These are phyloP conservation scores for Pythium chondricola DNA, from an alignment of 352 stramenopile genomes.

Conservation along the genomic window DNA sequence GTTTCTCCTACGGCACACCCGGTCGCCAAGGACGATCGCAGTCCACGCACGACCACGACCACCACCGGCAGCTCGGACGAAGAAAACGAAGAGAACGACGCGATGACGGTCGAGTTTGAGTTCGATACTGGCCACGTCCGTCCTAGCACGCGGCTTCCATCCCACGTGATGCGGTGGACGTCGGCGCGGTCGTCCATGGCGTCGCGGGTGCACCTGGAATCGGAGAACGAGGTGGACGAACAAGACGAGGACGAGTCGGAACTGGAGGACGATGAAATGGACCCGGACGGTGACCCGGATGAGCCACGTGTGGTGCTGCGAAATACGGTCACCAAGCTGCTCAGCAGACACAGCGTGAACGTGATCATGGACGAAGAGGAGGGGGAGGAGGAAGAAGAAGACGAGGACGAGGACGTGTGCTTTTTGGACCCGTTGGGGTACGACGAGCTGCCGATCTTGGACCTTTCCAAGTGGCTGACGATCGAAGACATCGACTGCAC, in stretches of 20 bases:
- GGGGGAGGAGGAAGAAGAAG: slow-evolving; percentile 18
- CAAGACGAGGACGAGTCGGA: slow-evolving; percentile 8
- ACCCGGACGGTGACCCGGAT: slow-evolving; percentile 16
- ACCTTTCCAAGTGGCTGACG: slow-evolving; percentile 1
- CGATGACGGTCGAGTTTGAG: slow-evolving; percentile 21
- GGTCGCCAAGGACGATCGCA: too few species aligned
- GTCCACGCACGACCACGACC: slow-evolving; percentile 21
- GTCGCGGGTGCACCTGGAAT: neutral
- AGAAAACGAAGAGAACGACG: neutral
- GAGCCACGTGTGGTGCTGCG: slow-evolving; percentile 13
- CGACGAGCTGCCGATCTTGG: slow-evolving; percentile 16
- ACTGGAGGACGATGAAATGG: slow-evolving; percentile 21
- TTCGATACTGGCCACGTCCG: slow-evolving; percentile 19
- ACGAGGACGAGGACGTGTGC: slow-evolving; percentile 1
- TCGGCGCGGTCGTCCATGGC: slow-evolving; percentile 1
- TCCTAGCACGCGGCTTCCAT: slow-evolving; percentile 11
- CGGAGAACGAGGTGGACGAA: slow-evolving; percentile 2
- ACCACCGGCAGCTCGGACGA: slow-evolving; percentile 15
- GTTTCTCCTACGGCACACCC: too few species aligned
- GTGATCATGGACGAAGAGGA: slow-evolving; percentile 26
- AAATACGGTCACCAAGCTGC: slow-evolving; percentile 8
- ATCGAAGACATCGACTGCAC: slow-evolving; percentile 16
- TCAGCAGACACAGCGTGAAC: slow-evolving; percentile 18
- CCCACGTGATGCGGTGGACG: slow-evolving; percentile 14
- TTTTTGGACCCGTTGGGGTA: slow-evolving; percentile 8